Percentiles rank a stretch among this genome's conserved stretches.
Conservation (phyloP, 2,329 filamentous ascomycete genomes). For the Cercospora berteroae region DNA sequence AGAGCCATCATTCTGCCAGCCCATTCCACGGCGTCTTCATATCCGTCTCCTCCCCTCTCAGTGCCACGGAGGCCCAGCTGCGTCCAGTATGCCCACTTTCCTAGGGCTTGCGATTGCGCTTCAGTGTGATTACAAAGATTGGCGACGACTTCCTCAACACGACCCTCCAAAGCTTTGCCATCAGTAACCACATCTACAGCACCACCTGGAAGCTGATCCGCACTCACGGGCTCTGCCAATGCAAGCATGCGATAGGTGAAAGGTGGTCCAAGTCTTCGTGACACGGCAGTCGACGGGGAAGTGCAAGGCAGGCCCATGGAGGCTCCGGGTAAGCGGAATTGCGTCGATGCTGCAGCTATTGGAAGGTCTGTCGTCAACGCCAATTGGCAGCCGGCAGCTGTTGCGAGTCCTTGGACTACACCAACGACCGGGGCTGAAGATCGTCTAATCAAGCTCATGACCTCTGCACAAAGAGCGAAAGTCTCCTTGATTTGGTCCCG, state of each 20-base stretch:
- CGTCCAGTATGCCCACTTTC: constrained; percentile 24
- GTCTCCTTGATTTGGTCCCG: constrained; percentile 19
- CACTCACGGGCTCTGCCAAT: constrained; percentile 19
- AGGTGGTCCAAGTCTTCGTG: constrained; percentile 15
- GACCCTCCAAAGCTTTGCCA: constrained; percentile 15
- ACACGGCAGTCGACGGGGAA: constrained; percentile 21
- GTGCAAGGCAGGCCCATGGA: constrained; percentile 23
- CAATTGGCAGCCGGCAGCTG: constrained; percentile 22
- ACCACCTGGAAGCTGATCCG: constrained; percentile 21
- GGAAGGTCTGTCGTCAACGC: constrained; percentile 23
- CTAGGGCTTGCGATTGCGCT: constrained; percentile 21
- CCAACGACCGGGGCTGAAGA: constrained; percentile 20
- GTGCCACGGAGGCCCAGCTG: constrained; percentile 16
- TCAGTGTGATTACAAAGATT: constrained; percentile 15
- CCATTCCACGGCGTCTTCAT: constrained; percentile 22
- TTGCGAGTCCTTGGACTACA: constrained; percentile 22
- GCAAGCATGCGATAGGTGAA: constrained; percentile 25
- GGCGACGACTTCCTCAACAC: constrained; percentile 13
- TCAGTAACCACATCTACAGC: constrained; percentile 21
- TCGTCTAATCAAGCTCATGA: constrained; percentile 21
- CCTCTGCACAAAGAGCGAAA: constrained; percentile 22
- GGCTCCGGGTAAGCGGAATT: constrained; percentile 22
- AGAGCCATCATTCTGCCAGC: constrained; percentile 24
- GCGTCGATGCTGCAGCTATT: constrained; percentile 19
- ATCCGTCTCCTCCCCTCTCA: constrained; percentile 19